Percentiles rank a stretch among this genome's conserved stretches.
Evolutionary conservation across 768 basidiomycete genomes (phyloP).

Genomic region (Termitomyces sp.): DNA sequence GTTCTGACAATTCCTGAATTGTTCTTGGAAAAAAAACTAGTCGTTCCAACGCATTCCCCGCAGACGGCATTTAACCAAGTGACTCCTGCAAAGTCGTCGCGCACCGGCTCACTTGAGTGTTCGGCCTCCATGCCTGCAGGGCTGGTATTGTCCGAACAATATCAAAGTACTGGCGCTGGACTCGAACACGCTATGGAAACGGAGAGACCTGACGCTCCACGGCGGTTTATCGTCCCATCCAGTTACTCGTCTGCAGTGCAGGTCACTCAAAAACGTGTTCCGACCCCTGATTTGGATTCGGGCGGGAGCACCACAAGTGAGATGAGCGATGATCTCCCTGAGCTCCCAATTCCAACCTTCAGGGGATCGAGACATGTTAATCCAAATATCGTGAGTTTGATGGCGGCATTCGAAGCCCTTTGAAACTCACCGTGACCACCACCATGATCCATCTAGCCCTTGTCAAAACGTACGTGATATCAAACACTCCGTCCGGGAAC

Average conservation of each 20-base stretch:
- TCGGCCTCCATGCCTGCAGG: conserved; percentile 1
- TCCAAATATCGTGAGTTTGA: conserved; percentile 42
- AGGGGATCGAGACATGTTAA: conserved; percentile 39
- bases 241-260: conserved; percentile 43
- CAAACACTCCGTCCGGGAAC: conserved; percentile 3
- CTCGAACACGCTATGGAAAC: conserved; percentile 14
- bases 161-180: conserved; percentile 20
- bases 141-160: conserved; percentile 14
- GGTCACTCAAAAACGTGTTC: conserved; percentile 22
- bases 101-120: conserved; percentile 1
- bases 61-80: not conserved
- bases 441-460: conserved; percentile 28
- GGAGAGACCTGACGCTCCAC: conserved; percentile 1
- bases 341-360: conserved; percentile 25
- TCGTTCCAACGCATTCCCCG: conserved; percentile 15
- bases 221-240: conserved; percentile 16
- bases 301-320: conserved; percentile 42
- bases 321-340: conserved; percentile 30
- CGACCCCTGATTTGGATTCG: conserved; percentile 34
- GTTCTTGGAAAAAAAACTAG: conserved; percentile 55
- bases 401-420: conserved; percentile 1
- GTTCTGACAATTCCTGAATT: conserved; percentile 48
- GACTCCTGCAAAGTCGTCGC: conserved; percentile 3
- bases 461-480: conserved; percentile 53
- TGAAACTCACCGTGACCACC: not conserved